Conservation (phyloP, 305 asterid genomes). For the Fraxinus velutina region DNA sequence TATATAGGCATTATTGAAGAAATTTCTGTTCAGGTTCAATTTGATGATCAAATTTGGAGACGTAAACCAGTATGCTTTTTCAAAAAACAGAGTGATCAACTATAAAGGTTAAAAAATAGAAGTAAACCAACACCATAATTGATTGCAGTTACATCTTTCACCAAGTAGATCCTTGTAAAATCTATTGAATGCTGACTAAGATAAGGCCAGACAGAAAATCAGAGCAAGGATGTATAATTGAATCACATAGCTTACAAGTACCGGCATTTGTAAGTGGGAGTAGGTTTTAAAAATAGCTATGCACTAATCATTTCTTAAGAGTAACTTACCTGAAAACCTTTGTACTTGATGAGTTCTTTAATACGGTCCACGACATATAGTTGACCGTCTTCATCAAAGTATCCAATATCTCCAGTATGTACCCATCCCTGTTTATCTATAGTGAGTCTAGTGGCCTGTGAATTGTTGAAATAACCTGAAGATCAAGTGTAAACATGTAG, state of each 20-base stretch:
- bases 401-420: conserved; percentile 97
- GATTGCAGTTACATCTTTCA: neutral
- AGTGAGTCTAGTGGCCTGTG: conserved; percentile 72
- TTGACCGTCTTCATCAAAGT: conserved; percentile 77
- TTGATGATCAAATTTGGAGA: neutral
- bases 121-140: neutral
- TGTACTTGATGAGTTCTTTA: conserved; percentile 89
- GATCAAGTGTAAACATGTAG: conserved; percentile 1
- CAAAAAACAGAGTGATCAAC: neutral
- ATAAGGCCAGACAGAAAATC: neutral
- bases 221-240: neutral
- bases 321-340: conserved; percentile 73
- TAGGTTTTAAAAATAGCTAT: neutral
- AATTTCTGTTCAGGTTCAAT: neutral
- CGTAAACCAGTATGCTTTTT: neutral
- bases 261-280: neutral
- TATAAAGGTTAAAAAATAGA: neutral
- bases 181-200: neutral
- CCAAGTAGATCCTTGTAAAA: neutral
- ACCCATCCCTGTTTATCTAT: conserved; percentile 88
- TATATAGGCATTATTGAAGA: neutral
- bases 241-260: neutral
- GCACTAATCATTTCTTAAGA: neutral
- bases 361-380: conserved; percentile 84
- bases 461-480: conserved; percentile 79